Evolutionary conservation across 768 basidiomycete species (phyloP).

Genomic region (Termitomyces sp.): DNA sequence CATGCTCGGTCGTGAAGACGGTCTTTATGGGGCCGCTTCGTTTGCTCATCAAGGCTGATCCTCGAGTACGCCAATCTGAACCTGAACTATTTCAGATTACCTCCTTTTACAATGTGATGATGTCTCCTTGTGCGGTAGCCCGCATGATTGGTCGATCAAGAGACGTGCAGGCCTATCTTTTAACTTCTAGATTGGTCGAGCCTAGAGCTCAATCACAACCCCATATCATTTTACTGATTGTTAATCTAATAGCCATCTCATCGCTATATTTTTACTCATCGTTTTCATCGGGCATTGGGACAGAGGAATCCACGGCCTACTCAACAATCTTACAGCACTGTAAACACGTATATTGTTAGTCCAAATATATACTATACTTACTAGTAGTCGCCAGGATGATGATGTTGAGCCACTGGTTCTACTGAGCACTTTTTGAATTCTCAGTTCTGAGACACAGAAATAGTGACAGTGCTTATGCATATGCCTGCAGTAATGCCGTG

Average conservation of each 20-base stretch:
- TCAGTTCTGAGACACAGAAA: neutral
- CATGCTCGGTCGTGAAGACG: conserved; percentile 89
- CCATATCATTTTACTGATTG: neutral
- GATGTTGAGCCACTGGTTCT: neutral
- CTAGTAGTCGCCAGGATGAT: too few species aligned
- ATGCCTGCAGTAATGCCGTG: neutral
- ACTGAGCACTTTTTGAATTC: neutral
- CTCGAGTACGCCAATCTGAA: neutral
- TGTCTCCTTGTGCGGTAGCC: neutral
- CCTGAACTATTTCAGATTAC: neutral
- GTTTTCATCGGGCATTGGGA: neutral
- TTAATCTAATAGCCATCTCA: neutral
- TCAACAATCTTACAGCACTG: neutral
- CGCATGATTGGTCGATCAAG: neutral
- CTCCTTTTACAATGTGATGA: too few species aligned
- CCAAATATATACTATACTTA: neutral
- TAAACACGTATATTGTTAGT: neutral
- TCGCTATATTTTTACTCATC: neutral
- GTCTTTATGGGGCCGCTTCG: conserved; percentile 89
- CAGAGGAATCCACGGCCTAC: neutral
- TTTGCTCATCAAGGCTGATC: conserved; percentile 86
- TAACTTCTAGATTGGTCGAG: neutral
- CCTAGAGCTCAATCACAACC: too few species aligned
- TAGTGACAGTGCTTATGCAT: neutral
- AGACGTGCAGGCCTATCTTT: neutral